Evolutionary conservation across 2,329 filamentous ascomycete genomes (phyloP).

Genomic region (Cordyceps javanica): DNA sequence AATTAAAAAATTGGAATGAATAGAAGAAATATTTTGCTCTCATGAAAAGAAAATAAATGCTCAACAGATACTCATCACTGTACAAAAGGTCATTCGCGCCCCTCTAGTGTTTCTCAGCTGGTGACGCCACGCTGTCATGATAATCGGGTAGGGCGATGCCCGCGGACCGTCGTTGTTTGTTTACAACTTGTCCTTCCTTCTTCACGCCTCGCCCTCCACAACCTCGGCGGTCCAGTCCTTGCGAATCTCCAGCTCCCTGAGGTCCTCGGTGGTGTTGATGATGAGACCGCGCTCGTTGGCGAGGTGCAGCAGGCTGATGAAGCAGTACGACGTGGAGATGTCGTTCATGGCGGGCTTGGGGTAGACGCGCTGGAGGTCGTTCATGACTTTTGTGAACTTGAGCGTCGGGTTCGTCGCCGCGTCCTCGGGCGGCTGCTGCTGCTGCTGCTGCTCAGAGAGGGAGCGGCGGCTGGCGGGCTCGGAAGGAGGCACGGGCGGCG

Average conservation of each 20-base stretch:
- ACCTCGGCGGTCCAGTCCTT: slow-evolving; percentile 58
- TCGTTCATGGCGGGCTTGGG: slow-evolving; percentile 81
- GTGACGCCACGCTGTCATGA: not conserved
- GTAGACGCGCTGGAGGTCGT: slow-evolving; percentile 79
- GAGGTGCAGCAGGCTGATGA: slow-evolving; percentile 86
- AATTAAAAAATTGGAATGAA: not conserved
- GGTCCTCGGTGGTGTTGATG: slow-evolving; percentile 57
- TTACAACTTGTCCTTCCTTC: no score
- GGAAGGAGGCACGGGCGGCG: not conserved
- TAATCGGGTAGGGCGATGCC: no score
- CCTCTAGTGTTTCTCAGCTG: not conserved
- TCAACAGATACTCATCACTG: not conserved
- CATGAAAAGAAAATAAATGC: not conserved
- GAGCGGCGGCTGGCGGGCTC: not conserved
- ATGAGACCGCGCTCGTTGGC: slow-evolving; percentile 88
- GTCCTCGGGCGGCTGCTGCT: slow-evolving; percentile 24
- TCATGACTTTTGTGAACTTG: slow-evolving; percentile 90
- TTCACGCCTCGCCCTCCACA: slow-evolving; percentile 30
- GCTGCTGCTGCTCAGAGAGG: slow-evolving; percentile 25
- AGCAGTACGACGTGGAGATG: slow-evolving; percentile 89
- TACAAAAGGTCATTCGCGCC: not conserved
- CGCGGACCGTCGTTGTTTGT: no score
- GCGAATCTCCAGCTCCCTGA: slow-evolving; percentile 54
- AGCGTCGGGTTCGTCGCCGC: slow-evolving; percentile 47
- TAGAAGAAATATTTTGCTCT: not conserved